Conservation (phyloP, 2,329 filamentous ascomycete genomes). For the Grosmannia serpens region DNA sequence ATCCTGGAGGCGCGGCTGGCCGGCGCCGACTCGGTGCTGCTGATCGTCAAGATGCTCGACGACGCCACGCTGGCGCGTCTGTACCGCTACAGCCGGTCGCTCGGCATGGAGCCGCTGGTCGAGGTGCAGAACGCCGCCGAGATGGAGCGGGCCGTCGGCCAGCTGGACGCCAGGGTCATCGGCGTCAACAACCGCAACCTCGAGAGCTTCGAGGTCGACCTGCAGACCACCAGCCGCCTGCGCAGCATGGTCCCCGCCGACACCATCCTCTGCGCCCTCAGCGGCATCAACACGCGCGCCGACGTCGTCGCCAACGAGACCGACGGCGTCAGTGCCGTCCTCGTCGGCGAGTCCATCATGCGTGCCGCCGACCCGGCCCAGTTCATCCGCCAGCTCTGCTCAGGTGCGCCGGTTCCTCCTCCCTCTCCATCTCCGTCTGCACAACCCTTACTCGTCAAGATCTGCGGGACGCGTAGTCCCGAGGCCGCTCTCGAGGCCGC, state of each 20-base stretch:
- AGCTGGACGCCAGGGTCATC: constrained; percentile 80
- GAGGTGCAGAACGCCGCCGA: constrained; percentile 93
- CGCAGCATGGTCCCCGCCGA: constrained; percentile 76
- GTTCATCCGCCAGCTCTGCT: constrained; percentile 79
- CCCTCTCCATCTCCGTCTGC: constrained; percentile 9
- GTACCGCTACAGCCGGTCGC: constrained; percentile 76
- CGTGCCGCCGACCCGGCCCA: constrained; percentile 67
- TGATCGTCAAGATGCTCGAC: constrained; percentile 98
- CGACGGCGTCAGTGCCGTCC: constrained; percentile 82
- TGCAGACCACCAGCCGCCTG: constrained; percentile 80
- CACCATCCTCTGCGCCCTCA: constrained; percentile 85
- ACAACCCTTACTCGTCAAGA: constrained; percentile 65
- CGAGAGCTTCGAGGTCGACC: constrained; percentile 91
- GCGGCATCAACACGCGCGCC: constrained; percentile 79
- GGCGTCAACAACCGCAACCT: constrained; percentile 97
- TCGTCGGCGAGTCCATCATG: constrained; percentile 96
- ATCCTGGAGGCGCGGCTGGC: constrained; percentile 89
- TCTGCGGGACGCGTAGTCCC: constrained; percentile 78
- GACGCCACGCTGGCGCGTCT: constrained; percentile 59
- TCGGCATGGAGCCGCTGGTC: constrained; percentile 95
- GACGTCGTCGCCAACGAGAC: constrained; percentile 82
- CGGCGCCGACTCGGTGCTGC: constrained; percentile 70
- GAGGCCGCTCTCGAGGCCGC: constrained; percentile 73
- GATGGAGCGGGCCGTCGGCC: constrained; percentile 74
- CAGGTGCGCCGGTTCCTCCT: constrained; percentile 28